These are phyloP conservation scores for Hemisphaericaspora xylofermentans DNA, from an alignment of 1,139 yeast species.

Conservation along the genomic window DNA sequence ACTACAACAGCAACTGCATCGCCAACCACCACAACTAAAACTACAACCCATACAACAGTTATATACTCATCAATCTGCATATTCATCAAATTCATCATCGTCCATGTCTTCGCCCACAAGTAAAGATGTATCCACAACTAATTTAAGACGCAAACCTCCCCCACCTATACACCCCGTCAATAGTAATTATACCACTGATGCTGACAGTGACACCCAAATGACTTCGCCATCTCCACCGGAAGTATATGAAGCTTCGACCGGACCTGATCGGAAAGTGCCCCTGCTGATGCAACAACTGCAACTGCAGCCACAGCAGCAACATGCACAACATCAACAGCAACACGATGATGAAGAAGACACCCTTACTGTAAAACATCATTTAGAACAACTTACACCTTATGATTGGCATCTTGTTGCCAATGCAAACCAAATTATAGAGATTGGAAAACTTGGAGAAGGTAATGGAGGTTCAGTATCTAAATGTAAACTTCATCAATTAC, in stretches of 20 bases:
- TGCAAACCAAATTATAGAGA: constrained; percentile 29
- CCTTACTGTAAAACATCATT: constrained; percentile 20
- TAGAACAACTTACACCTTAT: constrained; percentile 65
- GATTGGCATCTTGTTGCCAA: constrained; percentile 74
- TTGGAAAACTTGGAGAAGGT: constrained; percentile 86
- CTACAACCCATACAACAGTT: constrained; percentile 5
- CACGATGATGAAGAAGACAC: constrained; percentile 10
- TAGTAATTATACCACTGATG: constrained; percentile 12
- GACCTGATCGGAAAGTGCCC: no score
- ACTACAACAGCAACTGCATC: neutral
- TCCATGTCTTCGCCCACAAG: constrained; percentile 11
- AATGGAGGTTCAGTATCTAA: constrained; percentile 88
- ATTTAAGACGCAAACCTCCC: constrained; percentile 39
- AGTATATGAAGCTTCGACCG: neutral
- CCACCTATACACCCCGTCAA: constrained; percentile 24
- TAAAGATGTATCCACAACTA: constrained; percentile 16
- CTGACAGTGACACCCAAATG: constrained; percentile 5
- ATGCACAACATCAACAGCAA: constrained; percentile 10
- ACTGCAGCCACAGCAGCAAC: no score
- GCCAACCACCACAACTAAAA: constrained; percentile 4
- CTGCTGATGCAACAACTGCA: no score
- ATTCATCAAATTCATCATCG: constrained; percentile 8
- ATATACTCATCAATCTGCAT: constrained; percentile 2
- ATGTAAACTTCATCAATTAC: constrained; percentile 38
- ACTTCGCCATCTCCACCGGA: constrained; percentile 2